Evolutionary conservation across 1,139 yeast genomes (phyloP), one percentile per base, ranked within the genome.

Genomic region (Scheffersomyces segobiensis): DNA sequence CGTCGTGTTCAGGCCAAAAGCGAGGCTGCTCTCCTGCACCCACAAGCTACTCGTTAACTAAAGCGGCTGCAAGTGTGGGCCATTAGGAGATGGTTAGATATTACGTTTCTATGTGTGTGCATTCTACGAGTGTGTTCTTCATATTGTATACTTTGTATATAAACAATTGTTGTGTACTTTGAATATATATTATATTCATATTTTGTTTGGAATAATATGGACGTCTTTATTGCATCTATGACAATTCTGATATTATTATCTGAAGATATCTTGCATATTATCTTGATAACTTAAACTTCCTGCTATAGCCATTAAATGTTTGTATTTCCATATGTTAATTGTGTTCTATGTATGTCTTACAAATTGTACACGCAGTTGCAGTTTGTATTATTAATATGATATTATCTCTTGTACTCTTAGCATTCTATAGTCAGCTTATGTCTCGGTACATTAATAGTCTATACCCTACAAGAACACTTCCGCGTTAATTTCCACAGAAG

Each of bases 401-500:
- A 26, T 10, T 2, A 26, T 2, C 39, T 26, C 8, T 10, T 12
- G 17, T 32, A 32, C 42, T 32, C 42, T 14, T 32, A 4, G 17
- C 5, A 8, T 32, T 32, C 3, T 32, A 32, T 14, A 14, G 42
- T 19, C 7, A 20, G 21, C 14, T 19, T 22, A 5, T 26, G 22
- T 50, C 12, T 22, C 19, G 14, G 22, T 49, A 48, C 24, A 53
- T 55, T 46, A 49, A 32, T 17, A 21, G 20, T 32, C 42, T 32
- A 32, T 32, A 48, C 50, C 53, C 57, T 79, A 88, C 74, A 89
- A 80, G 81, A 93, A 92, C 59, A 88, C 89, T 77, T 93, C 96
- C 56, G 96, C 87, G 72, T 93, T 89, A 63, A 96, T 81, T 79
- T 96, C 99, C 63, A 93, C 95, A 61, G 90, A 83, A 53, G 97